Percentiles rank a stretch among this genome's conserved stretches.
Conservation (phyloP, 805 yeast genomes). For the Blastobotrys terrestris region DNA sequence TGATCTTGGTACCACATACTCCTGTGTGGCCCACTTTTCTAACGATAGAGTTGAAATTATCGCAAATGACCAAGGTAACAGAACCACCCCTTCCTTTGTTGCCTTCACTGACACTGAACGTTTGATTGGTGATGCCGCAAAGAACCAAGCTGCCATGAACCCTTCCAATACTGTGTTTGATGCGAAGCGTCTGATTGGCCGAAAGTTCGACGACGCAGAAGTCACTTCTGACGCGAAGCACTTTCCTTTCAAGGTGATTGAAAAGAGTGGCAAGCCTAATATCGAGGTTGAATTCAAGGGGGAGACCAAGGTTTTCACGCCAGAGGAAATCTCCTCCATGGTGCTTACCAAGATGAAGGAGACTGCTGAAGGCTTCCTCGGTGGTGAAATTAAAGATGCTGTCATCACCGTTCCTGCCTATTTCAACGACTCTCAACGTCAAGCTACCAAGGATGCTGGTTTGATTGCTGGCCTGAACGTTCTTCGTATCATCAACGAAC, state of each 20-base stretch:
- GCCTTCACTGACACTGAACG: conserved; percentile 95
- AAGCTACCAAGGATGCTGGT: conserved; percentile 98
- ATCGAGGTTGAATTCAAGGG: conserved; percentile 86
- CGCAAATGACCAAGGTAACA: conserved; percentile 97
- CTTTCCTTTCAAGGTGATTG: conserved; percentile 78
- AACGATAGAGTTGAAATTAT: conserved; percentile 90
- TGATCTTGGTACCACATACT: conserved; percentile 96
- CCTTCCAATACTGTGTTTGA: conserved; percentile 91
- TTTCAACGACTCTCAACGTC: conserved; percentile 97
- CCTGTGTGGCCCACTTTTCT: conserved; percentile 87
- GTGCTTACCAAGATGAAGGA: conserved; percentile 73
- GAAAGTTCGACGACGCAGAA: conserved; percentile 71
- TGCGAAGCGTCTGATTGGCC: conserved; percentile 91
- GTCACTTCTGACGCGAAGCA: conserved; percentile 77
- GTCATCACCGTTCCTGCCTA: conserved; percentile 96
- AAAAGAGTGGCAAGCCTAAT: conserved; percentile 78
- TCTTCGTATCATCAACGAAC: conserved; percentile 91
- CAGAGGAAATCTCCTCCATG: conserved; percentile 94
- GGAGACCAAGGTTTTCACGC: conserved; percentile 78
- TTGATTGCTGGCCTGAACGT: conserved; percentile 93
- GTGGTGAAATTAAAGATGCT: conserved; percentile 78
- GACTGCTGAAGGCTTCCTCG: conserved; percentile 89
- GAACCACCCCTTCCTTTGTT: conserved; percentile 95
- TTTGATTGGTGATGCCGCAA: no score
- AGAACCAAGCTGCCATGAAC: conserved; percentile 97